Evolutionary conservation across 192 early-diverging fungal species (phyloP).

Genomic region (Coemansia furcata): DNA sequence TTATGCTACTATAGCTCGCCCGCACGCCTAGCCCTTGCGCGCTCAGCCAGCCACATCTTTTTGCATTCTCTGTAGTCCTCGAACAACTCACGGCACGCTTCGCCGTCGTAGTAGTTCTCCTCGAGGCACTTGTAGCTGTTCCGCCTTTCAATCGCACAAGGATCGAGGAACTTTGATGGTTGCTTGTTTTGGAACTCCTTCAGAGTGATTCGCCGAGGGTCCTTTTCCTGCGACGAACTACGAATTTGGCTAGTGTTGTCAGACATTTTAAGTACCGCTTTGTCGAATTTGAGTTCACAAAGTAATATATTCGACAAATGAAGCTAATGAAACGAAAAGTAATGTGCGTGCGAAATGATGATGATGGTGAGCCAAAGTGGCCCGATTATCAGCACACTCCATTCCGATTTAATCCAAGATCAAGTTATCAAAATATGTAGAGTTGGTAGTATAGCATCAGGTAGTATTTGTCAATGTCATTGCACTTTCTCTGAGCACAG

Average conservation of each 20-base stretch:
- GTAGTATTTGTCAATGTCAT: too few relatives aligned
- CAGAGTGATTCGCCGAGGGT: slow-evolving; percentile 31
- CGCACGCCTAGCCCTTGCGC: slow-evolving; percentile 20
- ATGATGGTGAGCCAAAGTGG: background rate
- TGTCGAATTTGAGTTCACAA: background rate
- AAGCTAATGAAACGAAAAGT: background rate
- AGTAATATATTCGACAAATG: background rate
- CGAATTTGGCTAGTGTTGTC: slow-evolving; percentile 35
- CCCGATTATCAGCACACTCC: background rate
- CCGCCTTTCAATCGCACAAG: slow-evolving; percentile 45
- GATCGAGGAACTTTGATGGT: slow-evolving; percentile 47
- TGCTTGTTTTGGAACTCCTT: slow-evolving; percentile 45
- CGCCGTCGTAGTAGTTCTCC: slow-evolving; percentile 43
- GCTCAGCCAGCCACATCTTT: slow-evolving; percentile 40
- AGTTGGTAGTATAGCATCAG: too few relatives aligned
- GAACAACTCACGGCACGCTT: slow-evolving; percentile 34
- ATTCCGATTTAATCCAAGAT: background rate
- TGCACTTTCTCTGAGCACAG: too few relatives aligned
- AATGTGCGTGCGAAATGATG: background rate
- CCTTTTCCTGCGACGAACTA: slow-evolving; percentile 20
- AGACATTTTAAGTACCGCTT: background rate
- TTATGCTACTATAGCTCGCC: background rate
- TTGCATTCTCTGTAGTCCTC: slow-evolving; percentile 49
- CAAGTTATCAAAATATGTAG: too few relatives aligned
- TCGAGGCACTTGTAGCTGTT: slow-evolving; percentile 49